Conservation (phyloP, 1,284 basidiomycete species). For the Malassezia restricta region DNA sequence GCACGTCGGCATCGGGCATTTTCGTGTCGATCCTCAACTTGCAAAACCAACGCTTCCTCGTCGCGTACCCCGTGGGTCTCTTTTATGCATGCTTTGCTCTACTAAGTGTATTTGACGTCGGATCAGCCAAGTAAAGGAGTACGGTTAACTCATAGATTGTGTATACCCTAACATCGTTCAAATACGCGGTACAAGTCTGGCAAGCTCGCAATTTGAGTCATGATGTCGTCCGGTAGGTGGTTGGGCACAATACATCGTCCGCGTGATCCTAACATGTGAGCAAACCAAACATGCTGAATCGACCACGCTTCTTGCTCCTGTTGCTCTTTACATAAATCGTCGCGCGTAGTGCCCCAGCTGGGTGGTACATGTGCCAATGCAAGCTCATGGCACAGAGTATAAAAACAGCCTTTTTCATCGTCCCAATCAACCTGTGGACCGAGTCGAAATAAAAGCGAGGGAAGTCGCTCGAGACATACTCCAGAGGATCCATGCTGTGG, state of each 20-base stretch:
- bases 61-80: conserved; percentile 43
- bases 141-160: background rate
- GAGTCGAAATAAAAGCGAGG: conserved; percentile 33
- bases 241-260: conserved; percentile 14
- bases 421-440: conserved; percentile 68
- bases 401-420: conserved; percentile 72
- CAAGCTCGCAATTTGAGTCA: conserved; percentile 34
- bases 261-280: conserved; percentile 18
- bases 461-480: conserved; percentile 58
- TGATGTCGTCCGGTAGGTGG: conserved; percentile 4
- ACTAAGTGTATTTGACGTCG: conserved; percentile 37
- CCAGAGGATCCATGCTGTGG: conserved; percentile 69
- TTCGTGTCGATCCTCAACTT: conserved; percentile 42
- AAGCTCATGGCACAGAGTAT: conserved; percentile 70
- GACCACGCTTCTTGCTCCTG: conserved; percentile 15
- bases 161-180: conserved; percentile 28
- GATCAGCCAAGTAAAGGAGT: conserved; percentile 5
- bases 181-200: conserved; percentile 44
- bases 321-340: background rate
- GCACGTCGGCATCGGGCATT: conserved; percentile 42
- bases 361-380: conserved; percentile 45
- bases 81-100: conserved; percentile 45
- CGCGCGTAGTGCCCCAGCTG: conserved; percentile 46
- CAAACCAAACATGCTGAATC: conserved; percentile 33
- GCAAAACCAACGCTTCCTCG: conserved; percentile 41